A percentile compares a stretch with the other conserved stretches of the same genome.
phyloP scores from a whole-genome alignment of 1,139 yeast species.

The Magnusiomyces paraingens region DNA sequence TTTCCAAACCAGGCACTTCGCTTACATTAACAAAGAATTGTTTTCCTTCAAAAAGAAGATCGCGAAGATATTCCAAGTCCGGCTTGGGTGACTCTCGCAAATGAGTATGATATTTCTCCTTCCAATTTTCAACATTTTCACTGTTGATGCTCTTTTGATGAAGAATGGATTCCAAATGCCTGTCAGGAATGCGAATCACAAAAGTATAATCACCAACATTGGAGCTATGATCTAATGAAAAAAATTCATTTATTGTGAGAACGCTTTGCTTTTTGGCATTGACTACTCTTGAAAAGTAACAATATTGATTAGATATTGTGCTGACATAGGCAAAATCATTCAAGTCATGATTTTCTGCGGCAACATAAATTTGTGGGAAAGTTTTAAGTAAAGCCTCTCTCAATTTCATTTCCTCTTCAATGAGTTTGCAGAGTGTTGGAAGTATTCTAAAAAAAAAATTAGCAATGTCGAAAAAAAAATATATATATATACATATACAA shows the following conservation, averaged over 20 bases:
- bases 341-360: neutral
- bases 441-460: neutral
- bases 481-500: neutral
- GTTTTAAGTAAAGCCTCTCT: conserved; percentile 35
- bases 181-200: neutral
- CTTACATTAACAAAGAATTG: conserved; percentile 36
- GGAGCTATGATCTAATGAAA: neutral
- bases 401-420: conserved; percentile 16
- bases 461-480: neutral
- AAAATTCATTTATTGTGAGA: neutral
- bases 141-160: conserved; percentile 25
- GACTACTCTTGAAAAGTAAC: conserved; percentile 5
- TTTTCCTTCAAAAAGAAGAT: conserved; percentile 51
- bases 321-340: conserved; percentile 7
- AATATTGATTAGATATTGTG: conserved; percentile 5
- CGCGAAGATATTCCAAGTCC: conserved; percentile 41
- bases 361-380: neutral
- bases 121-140: conserved; percentile 39
- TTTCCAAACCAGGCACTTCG: conserved; percentile 36
- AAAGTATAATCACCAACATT: neutral
- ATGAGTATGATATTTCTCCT: conserved; percentile 38
- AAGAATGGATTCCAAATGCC: neutral
- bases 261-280: neutral
- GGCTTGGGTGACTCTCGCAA: conserved; percentile 43
- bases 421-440: neutral